Evolutionary conservation across 352 stramenopile species (phyloP), one percentile per base, ranked within the genome.

Genomic region (Thalassiosira ordinaria): DNA sequence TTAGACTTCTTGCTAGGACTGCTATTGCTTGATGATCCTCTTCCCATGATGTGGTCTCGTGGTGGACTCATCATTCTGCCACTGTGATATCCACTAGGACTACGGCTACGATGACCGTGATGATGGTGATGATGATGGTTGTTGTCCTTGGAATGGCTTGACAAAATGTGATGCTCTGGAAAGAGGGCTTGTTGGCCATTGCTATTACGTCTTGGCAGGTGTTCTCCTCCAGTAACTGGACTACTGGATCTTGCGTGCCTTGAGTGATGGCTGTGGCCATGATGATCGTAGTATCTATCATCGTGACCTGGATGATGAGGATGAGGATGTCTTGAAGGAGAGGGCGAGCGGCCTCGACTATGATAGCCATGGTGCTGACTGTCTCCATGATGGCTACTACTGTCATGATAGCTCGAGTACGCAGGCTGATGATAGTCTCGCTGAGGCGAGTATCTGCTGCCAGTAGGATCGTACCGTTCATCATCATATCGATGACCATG

Each of bases 101-200:
- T 67, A 20, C 35, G 20, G 27, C 18, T 27, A 37, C 35, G 22
- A 8, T 20, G 14, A 33, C 16, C 22, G 20, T 20, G n/a, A 9
- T 55, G 14, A 67, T 67, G 53, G 35, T 49, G 31, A 41, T 57
- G 7, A 63, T 49, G 33, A 26, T 47, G 2, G 33, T 59, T 7
- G 20, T 70, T 46, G 26, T 77, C 61, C 31, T 60, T 67, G 3
- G 74, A 76, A 4, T 52, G 59, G 24, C 51, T 65, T 27, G 44
- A 63, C 14, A 82, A 37, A 20, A 82, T 67, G 13, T 82, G 74
- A 73, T 82, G 74, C 63, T 82, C 74, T 7, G 57, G 52, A 49
- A 71, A 82, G 13, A 82, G 56, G 1, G 74, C 62, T 46, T 82
- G 74, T 31, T n/a, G n/a, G n/a, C n/a, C n/a, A n/a, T 51, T 18